phyloP scores from a whole-genome alignment of 2,329 filamentous ascomycete species.

The Metarhizium guizhouense region DNA sequence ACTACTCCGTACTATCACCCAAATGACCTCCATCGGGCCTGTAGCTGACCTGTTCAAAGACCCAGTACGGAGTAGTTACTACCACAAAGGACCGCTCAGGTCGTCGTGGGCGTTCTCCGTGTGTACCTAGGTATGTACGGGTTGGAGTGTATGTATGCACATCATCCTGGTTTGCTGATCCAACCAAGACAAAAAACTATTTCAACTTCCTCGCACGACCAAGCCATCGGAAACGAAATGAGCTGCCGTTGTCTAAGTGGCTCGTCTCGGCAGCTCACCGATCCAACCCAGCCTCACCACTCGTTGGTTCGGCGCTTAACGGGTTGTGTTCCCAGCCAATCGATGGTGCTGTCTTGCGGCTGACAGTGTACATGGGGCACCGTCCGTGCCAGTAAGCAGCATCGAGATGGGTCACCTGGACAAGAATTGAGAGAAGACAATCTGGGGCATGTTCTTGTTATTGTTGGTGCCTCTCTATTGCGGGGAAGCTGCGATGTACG shows the following conservation, averaged over 20 bases:
- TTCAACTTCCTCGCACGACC: neutral
- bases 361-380: no score
- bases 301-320: slow-evolving; percentile 1
- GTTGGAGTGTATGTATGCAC: neutral
- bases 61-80: neutral
- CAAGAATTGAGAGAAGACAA: neutral
- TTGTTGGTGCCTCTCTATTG: no score
- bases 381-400: neutral
- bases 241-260: neutral
- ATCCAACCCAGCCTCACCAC: neutral
- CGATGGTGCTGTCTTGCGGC: neutral
- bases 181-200: neutral
- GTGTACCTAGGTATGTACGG: no score
- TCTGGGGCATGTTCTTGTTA: neutral
- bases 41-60: neutral
- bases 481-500: neutral
- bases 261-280: neutral
- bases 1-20: no score
- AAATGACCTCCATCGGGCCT: neutral
- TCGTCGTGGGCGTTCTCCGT: no score
- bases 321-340: neutral
- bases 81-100: neutral
- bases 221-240: neutral
- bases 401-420: neutral
- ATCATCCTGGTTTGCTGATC: neutral